These are phyloP conservation scores for Cercospora sp. DNA, from an alignment of 2,329 filamentous ascomycete species.

Conservation along the genomic window DNA sequence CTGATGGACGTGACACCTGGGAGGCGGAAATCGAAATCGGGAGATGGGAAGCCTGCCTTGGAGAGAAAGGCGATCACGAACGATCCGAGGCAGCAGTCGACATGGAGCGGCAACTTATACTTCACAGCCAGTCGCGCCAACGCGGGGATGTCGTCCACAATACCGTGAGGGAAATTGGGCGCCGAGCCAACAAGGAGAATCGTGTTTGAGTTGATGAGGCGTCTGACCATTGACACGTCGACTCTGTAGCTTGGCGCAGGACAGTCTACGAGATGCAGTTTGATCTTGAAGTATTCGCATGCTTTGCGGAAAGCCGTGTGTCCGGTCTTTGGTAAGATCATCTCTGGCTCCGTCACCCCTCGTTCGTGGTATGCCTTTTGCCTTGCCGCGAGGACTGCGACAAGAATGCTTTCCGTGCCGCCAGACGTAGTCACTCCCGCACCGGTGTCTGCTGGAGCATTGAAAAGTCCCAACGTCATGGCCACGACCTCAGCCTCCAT, in stretches of 20 bases:
- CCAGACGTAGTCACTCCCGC: constrained; percentile 89
- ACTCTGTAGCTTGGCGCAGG: constrained; percentile 85
- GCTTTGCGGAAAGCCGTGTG: constrained; percentile 98
- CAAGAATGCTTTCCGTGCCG: constrained; percentile 93
- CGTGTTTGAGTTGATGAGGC: constrained; percentile 92
- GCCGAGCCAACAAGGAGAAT: constrained; percentile 90
- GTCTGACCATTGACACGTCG: constrained; percentile 71
- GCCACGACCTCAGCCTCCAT: constrained; percentile 98
- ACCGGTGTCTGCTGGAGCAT: constrained; percentile 72
- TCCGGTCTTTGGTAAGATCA: constrained; percentile 93
- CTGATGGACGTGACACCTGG: constrained; percentile 94
- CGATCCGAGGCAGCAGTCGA: constrained; percentile 95
- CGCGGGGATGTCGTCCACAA: constrained; percentile 88
- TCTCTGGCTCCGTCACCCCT: constrained; percentile 88
- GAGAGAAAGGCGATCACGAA: constrained; percentile 92
- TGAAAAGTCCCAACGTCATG: constrained; percentile 80
- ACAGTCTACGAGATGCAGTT: constrained; percentile 82
- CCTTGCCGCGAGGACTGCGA: constrained; percentile 87
- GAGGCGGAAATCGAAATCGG: constrained; percentile 88
- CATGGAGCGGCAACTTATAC: constrained; percentile 82
- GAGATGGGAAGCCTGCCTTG: constrained; percentile 86
- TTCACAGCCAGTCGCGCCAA: constrained; percentile 80
- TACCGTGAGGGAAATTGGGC: constrained; percentile 96
- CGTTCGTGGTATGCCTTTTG: constrained; percentile 86
- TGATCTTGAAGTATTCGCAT: constrained; percentile 94